Evolutionary conservation across 2,329 filamentous ascomycete species (phyloP).

Genomic region (Fusarium avenaceum): DNA sequence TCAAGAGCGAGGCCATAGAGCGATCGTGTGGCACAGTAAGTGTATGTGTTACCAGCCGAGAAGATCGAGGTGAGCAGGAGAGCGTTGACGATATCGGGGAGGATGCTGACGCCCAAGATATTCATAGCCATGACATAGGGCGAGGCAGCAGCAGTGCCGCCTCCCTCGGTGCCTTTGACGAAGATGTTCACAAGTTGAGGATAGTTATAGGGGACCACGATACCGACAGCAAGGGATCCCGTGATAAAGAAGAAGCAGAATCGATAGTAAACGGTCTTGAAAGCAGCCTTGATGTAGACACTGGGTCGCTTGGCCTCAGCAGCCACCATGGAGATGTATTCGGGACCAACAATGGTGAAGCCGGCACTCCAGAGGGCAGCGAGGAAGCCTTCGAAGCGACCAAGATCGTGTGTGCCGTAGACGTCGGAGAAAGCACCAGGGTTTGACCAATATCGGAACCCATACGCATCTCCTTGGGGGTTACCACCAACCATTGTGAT

Average conservation of each 20-base stretch:
- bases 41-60: slow-evolving; percentile 65
- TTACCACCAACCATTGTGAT: slow-evolving; percentile 85
- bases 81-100: slow-evolving; percentile 71
- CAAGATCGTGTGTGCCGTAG: slow-evolving; percentile 71
- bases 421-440: slow-evolving; percentile 60
- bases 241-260: slow-evolving; percentile 79
- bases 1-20: slow-evolving; percentile 65
- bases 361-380: slow-evolving; percentile 74
- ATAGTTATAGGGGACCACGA: slow-evolving; percentile 76
- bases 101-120: slow-evolving; percentile 64
- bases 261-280: slow-evolving; percentile 80
- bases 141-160: slow-evolving; percentile 66
- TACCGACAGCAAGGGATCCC: slow-evolving; percentile 75
- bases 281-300: slow-evolving; percentile 74
- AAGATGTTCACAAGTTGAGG: slow-evolving; percentile 65
- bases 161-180: slow-evolving; percentile 53
- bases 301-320: slow-evolving; percentile 77
- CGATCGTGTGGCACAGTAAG: slow-evolving; percentile 65
- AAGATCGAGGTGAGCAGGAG: slow-evolving; percentile 60
- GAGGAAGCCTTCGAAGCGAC: slow-evolving; percentile 78
- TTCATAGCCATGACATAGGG: slow-evolving; percentile 75
- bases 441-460: slow-evolving; percentile 75
- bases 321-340: slow-evolving; percentile 77
- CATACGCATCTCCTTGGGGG: slow-evolving; percentile 75
- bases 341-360: slow-evolving; percentile 75